Evolutionary conservation across 164 flowering plant species (phyloP), one percentile per base, ranked within the genome.

Genomic region (Sedum album): DNA sequence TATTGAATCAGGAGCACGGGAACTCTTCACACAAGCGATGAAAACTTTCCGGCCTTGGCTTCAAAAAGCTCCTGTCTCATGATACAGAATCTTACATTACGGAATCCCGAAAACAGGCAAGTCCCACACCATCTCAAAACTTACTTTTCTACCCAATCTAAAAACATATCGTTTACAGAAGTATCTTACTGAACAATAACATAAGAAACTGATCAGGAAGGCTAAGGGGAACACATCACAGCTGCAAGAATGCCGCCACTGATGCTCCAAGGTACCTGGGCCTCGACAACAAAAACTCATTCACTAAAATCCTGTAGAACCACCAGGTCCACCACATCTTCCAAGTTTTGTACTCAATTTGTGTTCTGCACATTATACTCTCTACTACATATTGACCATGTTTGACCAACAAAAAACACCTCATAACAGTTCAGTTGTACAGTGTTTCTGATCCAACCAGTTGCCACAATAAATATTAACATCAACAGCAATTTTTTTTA

Each of bases 201-300:
- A 77, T 91, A 97, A 94, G 83, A 85, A 82, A 80, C 70, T 88
- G 46, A 83, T 94, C 73, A 79, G 97, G 73, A 81, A 73, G 74
- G 94, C 94, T 4, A 94, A 84, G 76, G 77, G 85, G 80, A 76
- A 90, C 66, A 75, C 93, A 94, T 70, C 82, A 68, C 66, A 81
- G 75, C 81, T 91, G 96, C 83, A 85, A 80, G 75, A 84, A 73
- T 49, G 97, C 96, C 67, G 97, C 96, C 2, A 76, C 86, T 28
- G 99, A 80, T 76, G 97, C 99, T n/a, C 69, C 91, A 30, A 81
- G 97, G 69, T 97, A 94, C 80, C 72, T 94, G 60, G 99, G 97
- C 51, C 85, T 91, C 31, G 96, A 89, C 61, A 70, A 91, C 81
- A 91, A 91, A 77, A 88, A 89, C 73, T 73, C 79, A 49, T 88